Base-by-base conservation (phyloP, 768 basidiomycete genomes). In the Podaxis carcinomalis region DNA sequence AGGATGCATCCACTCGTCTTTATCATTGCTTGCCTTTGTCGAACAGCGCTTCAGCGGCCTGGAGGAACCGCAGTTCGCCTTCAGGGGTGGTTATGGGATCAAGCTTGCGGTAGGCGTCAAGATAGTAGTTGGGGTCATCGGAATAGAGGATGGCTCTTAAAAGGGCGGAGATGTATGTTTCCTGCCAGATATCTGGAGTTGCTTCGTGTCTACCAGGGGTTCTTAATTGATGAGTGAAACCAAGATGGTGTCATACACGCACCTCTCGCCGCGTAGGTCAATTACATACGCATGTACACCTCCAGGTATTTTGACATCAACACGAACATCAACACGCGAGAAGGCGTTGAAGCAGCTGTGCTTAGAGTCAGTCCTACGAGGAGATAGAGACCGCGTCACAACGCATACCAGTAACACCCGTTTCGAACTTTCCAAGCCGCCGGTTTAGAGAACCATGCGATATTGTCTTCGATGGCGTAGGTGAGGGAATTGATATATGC, bases 401-500 rank as follows among this genome's bases (percentile, higher is more conserved):
- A 50, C 14, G 75, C 86, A 62, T 68, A 93, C 90, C 94, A 99
- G 70, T 93, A 99, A 56, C 89, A 93, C 2, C 97, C 97, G 67
- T 89, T 90, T 62, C 88, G 82, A 21, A 99, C 92, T 72, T 95
- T 96, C 93, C 93, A 98, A 5, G 82, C 76, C 2, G 88, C 77
- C 4, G 87, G 82, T 69, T 92, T 92, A 36, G 88, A 86, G 71
- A 97, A 97, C 97, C 97, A 99, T 3, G 92, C 88, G 27, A 87
- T 84, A 58, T 81, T 86, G 65, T 95, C 95, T 69, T 98, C 97
- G 63, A 98, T 88, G 16, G 89, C 85, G 70, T 98, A 98, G 5
- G 93, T 96, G n/a, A 98, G 81, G 23, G 95, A 97, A 77, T 99
- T 98, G 74, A 98, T 91, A 75, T 99, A 99, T 10, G 97, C 96